Evolutionary conservation across 2,329 filamentous ascomycete genomes (phyloP).

Genomic region (Colletotrichum eremochloae): DNA sequence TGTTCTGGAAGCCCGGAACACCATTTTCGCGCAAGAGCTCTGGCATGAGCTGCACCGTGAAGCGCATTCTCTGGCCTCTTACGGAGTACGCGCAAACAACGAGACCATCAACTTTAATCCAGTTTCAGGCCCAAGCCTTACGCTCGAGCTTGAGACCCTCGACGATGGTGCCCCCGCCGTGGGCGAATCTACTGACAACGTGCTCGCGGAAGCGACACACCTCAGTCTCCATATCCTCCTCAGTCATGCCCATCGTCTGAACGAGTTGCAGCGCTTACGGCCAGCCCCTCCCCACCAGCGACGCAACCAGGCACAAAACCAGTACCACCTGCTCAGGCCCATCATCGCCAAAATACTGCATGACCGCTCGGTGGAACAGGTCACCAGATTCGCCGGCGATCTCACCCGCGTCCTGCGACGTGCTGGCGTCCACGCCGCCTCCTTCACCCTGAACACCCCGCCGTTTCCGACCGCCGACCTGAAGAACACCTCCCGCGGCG

Average conservation of each 20-base stretch:
- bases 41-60: constrained; percentile 92
- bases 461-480: constrained; percentile 49
- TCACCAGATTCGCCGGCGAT: constrained; percentile 58
- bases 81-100: constrained; percentile 75
- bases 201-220: constrained; percentile 74
- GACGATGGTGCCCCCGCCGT: constrained; percentile 47
- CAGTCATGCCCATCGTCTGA: constrained; percentile 82
- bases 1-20: constrained; percentile 82
- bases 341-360: constrained; percentile 64
- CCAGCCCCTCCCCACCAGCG: constrained; percentile 59
- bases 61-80: constrained; percentile 77
- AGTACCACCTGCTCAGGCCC: constrained; percentile 65
- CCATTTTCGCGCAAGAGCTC: constrained; percentile 85
- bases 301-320: constrained; percentile 58
- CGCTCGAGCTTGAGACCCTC: constrained; percentile 70
- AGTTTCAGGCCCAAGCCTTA: constrained; percentile 67
- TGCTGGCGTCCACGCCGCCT: constrained; percentile 59
- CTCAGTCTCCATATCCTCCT: constrained; percentile 82
- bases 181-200: constrained; percentile 56
- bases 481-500: constrained; percentile 45
- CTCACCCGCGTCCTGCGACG: constrained; percentile 60
- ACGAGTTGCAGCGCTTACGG: constrained; percentile 76
- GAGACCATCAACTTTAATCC: constrained; percentile 69
- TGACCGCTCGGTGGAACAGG: constrained; percentile 55
- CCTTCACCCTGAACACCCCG: constrained; percentile 58